Evolutionary conservation across 1,139 yeast species (phyloP), one percentile per base, ranked within the genome.

Genomic region (Yamadazyma buinensis): DNA sequence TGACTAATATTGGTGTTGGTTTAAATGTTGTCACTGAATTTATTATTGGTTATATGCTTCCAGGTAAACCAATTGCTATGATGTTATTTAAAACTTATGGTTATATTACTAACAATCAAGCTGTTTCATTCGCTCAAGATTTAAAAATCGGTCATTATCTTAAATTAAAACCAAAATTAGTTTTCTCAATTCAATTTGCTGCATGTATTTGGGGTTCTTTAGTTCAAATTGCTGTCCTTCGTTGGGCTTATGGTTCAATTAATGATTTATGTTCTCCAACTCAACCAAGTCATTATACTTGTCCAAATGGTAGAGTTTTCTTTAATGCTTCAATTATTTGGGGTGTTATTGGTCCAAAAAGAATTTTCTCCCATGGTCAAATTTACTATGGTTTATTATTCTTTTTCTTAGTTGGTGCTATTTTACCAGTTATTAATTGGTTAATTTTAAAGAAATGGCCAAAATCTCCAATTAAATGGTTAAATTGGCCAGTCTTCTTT

Each of bases 141-240:
- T 62, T 72, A 67, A 75, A 74, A 49, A 59, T 74, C 49, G 79
- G 77, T 26, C 70, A 72, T 43, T 74, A 74, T 55, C 67, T 73
- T 74, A 74, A 72, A 51, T 56, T 70, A 23, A 64, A 72, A 15
- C 79, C 79, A 32, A 57, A 71, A 37, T 35, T 43, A 15, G 47
- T 65, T 48, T 73, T 74, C 49, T 49, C 58, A 36, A 67, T 70
- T 20, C 78, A 73, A 54, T 52, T 72, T 38, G 45, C 65, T 44
- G 73, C 71, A 43, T 69, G 71, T 30, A 46, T 68, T 29, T 67
- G 74, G 74, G 65, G 69, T 37, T 59, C 64, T 23, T 51, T 67
- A 36, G 73, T 67, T 26, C 71, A 65, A 49, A 57, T 67, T 38
- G 69, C 71, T 21, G 72, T 67, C 28, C 58, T 66, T 49, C 60